Evolutionary conservation across 2,329 filamentous ascomycete species (phyloP).

Genomic region (Curvularia spicifera): DNA sequence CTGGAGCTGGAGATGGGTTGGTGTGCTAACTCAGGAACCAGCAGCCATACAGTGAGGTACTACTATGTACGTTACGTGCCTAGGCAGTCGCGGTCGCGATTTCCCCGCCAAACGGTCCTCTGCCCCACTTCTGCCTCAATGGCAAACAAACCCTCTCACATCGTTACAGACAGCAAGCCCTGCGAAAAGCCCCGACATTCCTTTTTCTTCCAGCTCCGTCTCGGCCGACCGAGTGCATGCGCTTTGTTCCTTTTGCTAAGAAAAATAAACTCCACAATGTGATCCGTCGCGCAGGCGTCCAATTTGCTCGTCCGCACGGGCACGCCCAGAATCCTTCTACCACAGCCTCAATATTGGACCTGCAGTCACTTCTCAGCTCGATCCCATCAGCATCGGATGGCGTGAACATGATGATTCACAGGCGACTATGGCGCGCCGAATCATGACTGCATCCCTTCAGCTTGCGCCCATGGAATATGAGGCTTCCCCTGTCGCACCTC

Average conservation of each 20-base stretch:
- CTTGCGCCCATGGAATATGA: constrained; percentile 15
- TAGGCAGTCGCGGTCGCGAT: constrained; percentile 24
- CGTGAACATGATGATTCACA: neutral
- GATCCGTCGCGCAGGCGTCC: neutral
- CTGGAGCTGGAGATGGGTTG: neutral
- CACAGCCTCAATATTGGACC: neutral
- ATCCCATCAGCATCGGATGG: neutral
- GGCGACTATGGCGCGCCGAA: neutral
- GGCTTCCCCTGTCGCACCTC: constrained; percentile 32
- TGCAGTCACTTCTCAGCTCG: neutral
- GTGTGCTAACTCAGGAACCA: neutral
- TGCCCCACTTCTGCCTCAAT: constrained; percentile 12
- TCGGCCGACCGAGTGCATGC: neutral
- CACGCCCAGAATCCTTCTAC: neutral
- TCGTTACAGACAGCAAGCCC: neutral
- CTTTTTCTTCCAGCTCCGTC: neutral
- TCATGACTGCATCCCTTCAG: neutral
- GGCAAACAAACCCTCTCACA: neutral
- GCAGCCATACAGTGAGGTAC: constrained; percentile 6
- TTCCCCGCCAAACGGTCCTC: constrained; percentile 23
- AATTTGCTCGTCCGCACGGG: neutral
- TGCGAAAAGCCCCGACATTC: neutral
- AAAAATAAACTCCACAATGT: neutral
- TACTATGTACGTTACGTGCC: neutral
- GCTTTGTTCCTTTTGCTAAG: neutral